Evolutionary conservation across 306 rosid genomes (phyloP).

Genomic region (Lotus japonicus): DNA sequence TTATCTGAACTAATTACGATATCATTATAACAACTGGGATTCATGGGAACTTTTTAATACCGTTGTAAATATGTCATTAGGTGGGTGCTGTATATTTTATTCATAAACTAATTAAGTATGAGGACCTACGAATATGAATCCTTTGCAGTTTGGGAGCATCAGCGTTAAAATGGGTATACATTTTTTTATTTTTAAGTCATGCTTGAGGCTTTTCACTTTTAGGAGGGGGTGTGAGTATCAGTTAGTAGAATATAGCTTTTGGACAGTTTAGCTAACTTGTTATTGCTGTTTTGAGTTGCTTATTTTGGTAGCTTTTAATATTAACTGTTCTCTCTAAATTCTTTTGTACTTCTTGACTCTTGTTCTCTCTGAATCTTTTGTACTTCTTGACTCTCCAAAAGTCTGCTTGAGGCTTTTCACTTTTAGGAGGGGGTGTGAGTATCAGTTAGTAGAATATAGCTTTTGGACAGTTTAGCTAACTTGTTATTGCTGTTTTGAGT

Average conservation of each 20-base stretch:
- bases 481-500: slow-evolving; percentile 5
- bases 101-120: neutral
- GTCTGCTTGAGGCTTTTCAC: too few relatives aligned
- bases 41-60: neutral
- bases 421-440: too few relatives aligned
- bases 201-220: neutral
- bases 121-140: neutral
- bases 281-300: slow-evolving; percentile 1
- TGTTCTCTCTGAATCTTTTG: too few relatives aligned
- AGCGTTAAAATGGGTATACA: neutral
- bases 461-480: too few relatives aligned
- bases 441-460: too few relatives aligned
- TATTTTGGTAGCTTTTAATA: slow-evolving; percentile 5
- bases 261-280: neutral
- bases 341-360: neutral
- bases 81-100: neutral
- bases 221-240: neutral
- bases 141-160: neutral
- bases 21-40: neutral
- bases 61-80: neutral
- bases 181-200: neutral
- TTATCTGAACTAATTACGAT: neutral
- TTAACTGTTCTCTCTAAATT: neutral
- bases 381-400: too few relatives aligned
- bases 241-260: neutral